A percentile compares a stretch with the other conserved stretches of the same genome.
Conservation (phyloP, 805 yeast genomes). For the Nematodospora valgi region DNA sequence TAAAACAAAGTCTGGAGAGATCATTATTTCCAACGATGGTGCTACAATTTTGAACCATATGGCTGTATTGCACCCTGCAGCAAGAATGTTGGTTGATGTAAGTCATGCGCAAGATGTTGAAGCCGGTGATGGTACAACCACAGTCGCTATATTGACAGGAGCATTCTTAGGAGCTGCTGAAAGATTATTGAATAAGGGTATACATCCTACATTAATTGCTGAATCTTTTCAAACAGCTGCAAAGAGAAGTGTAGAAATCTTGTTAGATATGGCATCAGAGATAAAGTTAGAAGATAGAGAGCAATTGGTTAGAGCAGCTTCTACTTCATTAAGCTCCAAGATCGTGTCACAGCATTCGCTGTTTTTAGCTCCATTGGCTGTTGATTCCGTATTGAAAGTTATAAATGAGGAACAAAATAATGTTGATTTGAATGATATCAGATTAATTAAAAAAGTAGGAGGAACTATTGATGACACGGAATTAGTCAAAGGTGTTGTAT, state of each 20-base stretch:
- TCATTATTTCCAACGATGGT: conserved; percentile 95
- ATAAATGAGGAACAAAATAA: conserved; percentile 54
- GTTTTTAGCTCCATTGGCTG: conserved; percentile 87
- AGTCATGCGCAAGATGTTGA: conserved; percentile 98
- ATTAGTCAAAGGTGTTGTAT: conserved; percentile 86
- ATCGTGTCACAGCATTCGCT: conserved; percentile 91
- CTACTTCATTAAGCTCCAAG: conserved; percentile 90
- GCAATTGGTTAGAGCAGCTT: conserved; percentile 84
- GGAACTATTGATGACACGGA: conserved; percentile 98
- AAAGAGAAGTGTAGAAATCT: conserved; percentile 71
- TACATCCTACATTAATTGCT: conserved; percentile 93
- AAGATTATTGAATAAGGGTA: conserved; percentile 79
- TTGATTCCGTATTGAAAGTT: conserved; percentile 85
- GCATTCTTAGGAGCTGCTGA: conserved; percentile 95
- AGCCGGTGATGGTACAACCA: conserved; percentile 99
- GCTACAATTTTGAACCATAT: conserved; percentile 94
- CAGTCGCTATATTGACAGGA: conserved; percentile 94
- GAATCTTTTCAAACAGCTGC: conserved; percentile 93
- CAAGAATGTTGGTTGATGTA: conserved; percentile 93
- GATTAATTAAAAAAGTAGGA: conserved; percentile 90
- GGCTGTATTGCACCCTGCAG: conserved; percentile 99
- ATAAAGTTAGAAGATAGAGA: conserved; percentile 79
- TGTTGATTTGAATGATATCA: conserved; percentile 84
- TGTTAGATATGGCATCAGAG: conserved; percentile 79
- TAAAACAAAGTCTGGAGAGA: conserved; percentile 87